A percentile compares a stretch with the other conserved stretches of the same genome.
Evolutionary conservation across 2,329 filamentous ascomycete genomes (phyloP).

Genomic region (Cytospora piceae): DNA sequence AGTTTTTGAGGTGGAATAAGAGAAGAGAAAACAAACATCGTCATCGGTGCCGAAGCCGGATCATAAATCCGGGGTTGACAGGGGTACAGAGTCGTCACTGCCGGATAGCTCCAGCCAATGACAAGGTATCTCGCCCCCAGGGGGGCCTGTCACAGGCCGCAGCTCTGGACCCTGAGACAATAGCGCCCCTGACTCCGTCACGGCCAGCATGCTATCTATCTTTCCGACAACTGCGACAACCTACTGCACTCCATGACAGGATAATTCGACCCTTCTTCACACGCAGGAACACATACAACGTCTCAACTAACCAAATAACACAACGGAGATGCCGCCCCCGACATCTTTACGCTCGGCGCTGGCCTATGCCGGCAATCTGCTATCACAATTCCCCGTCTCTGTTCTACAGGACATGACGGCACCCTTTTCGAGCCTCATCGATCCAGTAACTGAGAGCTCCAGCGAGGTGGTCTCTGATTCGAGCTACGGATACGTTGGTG

Average conservation of each 20-base stretch:
- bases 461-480: constrained; percentile 19
- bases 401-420: constrained; percentile 35
- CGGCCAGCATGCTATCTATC: not conserved
- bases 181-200: not conserved
- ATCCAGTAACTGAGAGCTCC: constrained; percentile 30
- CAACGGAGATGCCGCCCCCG: constrained; percentile 34
- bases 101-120: not conserved
- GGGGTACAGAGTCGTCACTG: not conserved
- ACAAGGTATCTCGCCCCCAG: not conserved
- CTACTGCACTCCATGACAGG: not conserved
- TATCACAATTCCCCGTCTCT: constrained; percentile 41
- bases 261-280: not conserved
- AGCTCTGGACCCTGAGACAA: not conserved
- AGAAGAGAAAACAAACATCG: not conserved
- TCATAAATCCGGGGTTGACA: not conserved
- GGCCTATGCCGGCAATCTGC: constrained; percentile 40
- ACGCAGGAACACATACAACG: not conserved
- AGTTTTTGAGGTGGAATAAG: not conserved
- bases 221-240: not conserved
- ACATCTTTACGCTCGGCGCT: constrained; percentile 38
- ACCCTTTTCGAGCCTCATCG: constrained; percentile 31
- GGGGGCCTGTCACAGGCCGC: not conserved
- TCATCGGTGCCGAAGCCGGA: not conserved
- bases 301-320: not conserved
- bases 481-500: constrained; percentile 9